Base-by-base conservation (phyloP, 1,284 basidiomycete genomes). In the Ceratobasidium papillatum region DNA sequence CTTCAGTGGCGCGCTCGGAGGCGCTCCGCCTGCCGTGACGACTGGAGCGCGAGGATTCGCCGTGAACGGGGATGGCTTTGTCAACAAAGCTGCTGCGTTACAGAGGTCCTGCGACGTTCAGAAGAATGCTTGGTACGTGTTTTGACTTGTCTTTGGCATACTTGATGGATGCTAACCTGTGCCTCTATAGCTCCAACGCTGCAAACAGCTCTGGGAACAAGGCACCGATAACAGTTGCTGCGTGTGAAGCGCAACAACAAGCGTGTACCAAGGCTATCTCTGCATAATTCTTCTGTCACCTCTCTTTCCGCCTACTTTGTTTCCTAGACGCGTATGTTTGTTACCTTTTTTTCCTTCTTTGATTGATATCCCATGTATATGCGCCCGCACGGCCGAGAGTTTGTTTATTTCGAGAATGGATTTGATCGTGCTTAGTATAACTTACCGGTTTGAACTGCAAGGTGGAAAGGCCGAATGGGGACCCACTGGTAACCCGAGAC, bases 21-120 rank as follows among this genome's bases (percentile, higher is more conserved):
- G 66, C 17, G 51, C 54, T 34, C 36, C 66, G 1, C 38, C 66
- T n/a, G 36, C 59, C 14, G 66, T 69, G 1, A 43, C 52, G 7
- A 51, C 66, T n/a, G 52, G 52, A 1, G 32, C 30, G 22, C 9
- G 54, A 17, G 66, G 66, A 22, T 69, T 69, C 66, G 36, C 54
- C 34, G 52, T 69, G 34, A 43, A 58, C 25, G 66, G 66, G 0
- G 38, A 43, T n/a, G 54, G 52, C 38, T 69, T 69, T 27, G 38
- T 58, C 8, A 69, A 69, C 38, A 69, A 69, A 52, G 36, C 32
- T 22, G 52, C 30, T 41, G 66, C 66, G n/a, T 27, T 69, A 17
- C 66, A 69, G 52, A 30, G 66, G 32, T 69, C 66, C 4, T 69
- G 66, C 36, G 66, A 69, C 32, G 19, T 58, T 25, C 66, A 69